Base-by-base conservation (phyloP, 192 early-diverging fungal genomes). In the Linderina pennispora region DNA sequence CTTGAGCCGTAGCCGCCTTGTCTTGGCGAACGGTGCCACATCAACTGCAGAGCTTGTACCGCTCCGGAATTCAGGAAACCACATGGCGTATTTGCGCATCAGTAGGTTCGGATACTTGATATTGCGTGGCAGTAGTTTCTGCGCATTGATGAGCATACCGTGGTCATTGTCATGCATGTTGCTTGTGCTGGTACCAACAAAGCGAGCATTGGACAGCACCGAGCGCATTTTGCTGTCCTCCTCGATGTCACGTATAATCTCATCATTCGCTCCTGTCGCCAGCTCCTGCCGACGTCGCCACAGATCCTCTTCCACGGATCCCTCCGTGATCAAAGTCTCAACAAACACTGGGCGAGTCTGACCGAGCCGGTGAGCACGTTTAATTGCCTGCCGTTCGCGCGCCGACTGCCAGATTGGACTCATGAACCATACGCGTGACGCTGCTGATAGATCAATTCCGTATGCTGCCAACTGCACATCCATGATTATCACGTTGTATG, bases 341-440 rank as follows among this genome's bases (percentile, higher is more conserved):
- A 73, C 55, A 36, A 50, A 53, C 8, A 73, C 69, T 9, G 57
- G 58, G 1, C 48, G 40, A 31, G 16, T 74, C 51, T 85, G 85
- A 6, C 90, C 90, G 16, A 92, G 78, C 22, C 90, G 67, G 45
- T 90, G 88, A 0, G 90, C 90, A 3, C 90, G 80, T 55, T 89
- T 90, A 54, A 92, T 84, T 0, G 90, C 90, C 45, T 92, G 90
- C 18, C 80, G 75, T 55, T 86, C 83, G 41, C 78, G 80, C 0
- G 79, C 85, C 1, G 76, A 55, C 45, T 83, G 65, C 86, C 83
- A 87, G 14, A 89, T 81, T 0, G 86, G 86, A 10, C 81, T 85
- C 8, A 82, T 58, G 44, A 86, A 86, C 58, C 79, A 86, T 11
- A 86, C 80, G 0, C 84, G 75, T 4, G 83, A 79, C 3, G 87